Percentiles rank a stretch among this genome's conserved stretches.
Evolutionary conservation across 1,284 basidiomycete genomes (phyloP).

Genomic region (Apiotrichum gracile): DNA sequence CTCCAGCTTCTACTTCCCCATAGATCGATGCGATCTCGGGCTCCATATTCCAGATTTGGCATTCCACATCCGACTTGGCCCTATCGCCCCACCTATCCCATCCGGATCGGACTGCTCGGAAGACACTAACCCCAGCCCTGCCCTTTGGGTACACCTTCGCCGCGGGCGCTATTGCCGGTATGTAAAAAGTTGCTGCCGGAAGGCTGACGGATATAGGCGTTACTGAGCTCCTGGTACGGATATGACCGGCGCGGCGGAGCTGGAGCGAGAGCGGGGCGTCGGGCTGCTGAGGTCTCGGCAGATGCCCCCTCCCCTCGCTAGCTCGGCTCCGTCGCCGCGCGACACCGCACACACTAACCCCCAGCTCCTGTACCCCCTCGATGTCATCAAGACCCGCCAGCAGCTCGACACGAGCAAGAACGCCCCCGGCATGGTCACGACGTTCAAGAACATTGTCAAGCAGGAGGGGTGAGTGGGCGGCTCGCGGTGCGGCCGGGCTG

Average conservation of each 20-base stretch:
- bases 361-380: slow-evolving; percentile 34
- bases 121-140: slow-evolving; percentile 40
- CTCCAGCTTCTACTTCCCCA: too few species aligned
- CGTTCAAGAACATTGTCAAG: slow-evolving; percentile 61
- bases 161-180: slow-evolving; percentile 81
- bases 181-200: neutral
- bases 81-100: neutral
- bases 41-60: too few species aligned
- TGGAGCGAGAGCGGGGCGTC: too few species aligned
- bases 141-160: slow-evolving; percentile 82
- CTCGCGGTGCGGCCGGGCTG: slow-evolving; percentile 28
- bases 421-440: slow-evolving; percentile 66
- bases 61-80: too few species aligned
- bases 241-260: too few species aligned
- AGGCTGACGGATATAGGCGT: slow-evolving; percentile 38
- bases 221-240: slow-evolving; percentile 69
- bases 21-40: too few species aligned
- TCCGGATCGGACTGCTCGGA: neutral
- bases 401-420: slow-evolving; percentile 83
- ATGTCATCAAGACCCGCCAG: slow-evolving; percentile 88
- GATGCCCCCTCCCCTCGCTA: too few species aligned
- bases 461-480: slow-evolving; percentile 55
- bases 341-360: neutral
- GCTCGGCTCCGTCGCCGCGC: neutral
- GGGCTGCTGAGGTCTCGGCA: too few species aligned